Evolutionary conservation across 495 filamentous ascomycete species (phyloP).

Genomic region (Lasiosphaeria hispida): DNA sequence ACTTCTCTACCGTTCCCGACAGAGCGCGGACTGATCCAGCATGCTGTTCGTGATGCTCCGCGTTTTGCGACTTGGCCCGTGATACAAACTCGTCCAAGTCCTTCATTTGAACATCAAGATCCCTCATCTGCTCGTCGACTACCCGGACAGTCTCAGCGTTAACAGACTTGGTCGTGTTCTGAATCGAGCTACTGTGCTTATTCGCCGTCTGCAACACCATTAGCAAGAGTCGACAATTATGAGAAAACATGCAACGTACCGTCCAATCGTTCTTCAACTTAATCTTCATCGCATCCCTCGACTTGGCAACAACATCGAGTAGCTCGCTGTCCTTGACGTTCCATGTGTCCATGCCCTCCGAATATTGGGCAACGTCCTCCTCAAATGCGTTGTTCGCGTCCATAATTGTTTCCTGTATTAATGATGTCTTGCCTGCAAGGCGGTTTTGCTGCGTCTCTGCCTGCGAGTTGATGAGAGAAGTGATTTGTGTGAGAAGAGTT

Average conservation of each 20-base stretch:
- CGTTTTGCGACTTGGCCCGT: slow-evolving; percentile 78
- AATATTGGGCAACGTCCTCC: slow-evolving; percentile 61
- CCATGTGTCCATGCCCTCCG: slow-evolving; percentile 74
- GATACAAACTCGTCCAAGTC: slow-evolving; percentile 87
- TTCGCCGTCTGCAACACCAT: slow-evolving; percentile 61
- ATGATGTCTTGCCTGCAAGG: slow-evolving; percentile 59
- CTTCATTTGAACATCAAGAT: slow-evolving; percentile 82
- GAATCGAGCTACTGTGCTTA: slow-evolving; percentile 74
- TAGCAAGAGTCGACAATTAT: slow-evolving; percentile 22
- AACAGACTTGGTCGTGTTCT: slow-evolving; percentile 76
- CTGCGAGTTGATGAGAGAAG: slow-evolving; percentile 67
- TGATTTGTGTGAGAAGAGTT: slow-evolving; percentile 71
- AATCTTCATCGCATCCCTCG: slow-evolving; percentile 70
- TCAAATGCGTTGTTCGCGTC: slow-evolving; percentile 62
- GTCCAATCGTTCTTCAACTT: slow-evolving; percentile 88
- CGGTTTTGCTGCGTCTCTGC: slow-evolving; percentile 70
- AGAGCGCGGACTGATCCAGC: slow-evolving; percentile 59
- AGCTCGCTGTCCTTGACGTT: slow-evolving; percentile 64
- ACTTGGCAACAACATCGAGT: slow-evolving; percentile 65
- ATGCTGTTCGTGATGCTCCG: slow-evolving; percentile 66
- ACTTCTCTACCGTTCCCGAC: slow-evolving; percentile 61
- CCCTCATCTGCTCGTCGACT: slow-evolving; percentile 82
- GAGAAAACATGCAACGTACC: slow-evolving; percentile 45
- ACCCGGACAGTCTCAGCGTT: slow-evolving; percentile 90
- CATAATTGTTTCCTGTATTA: slow-evolving; percentile 60